Percentiles rank a stretch among this genome's conserved stretches.
Evolutionary conservation across 345 rosid genomes (phyloP).

Genomic region (Lepidium didymum): DNA sequence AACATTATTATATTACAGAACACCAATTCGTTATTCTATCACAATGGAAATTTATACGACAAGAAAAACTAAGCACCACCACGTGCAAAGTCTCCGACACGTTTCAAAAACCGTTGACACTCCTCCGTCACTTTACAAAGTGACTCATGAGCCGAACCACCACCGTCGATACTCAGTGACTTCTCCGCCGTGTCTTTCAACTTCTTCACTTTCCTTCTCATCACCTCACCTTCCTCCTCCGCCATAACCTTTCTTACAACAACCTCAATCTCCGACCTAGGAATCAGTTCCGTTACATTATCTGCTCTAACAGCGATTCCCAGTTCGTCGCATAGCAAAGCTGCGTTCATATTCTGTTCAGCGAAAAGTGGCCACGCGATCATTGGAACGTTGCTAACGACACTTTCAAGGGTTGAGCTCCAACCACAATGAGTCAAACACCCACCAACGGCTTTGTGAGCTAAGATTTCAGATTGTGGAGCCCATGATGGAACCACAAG

Average conservation of each 20-base stretch:
- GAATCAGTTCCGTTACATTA: constrained; percentile 8
- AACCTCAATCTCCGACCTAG: constrained; percentile 40
- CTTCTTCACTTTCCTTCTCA: constrained; percentile 39
- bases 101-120: constrained; percentile 6
- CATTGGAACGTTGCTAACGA: constrained; percentile 42
- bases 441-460: constrained; percentile 56
- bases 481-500: constrained; percentile 49
- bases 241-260: constrained; percentile 41
- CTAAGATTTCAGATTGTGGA: constrained; percentile 47
- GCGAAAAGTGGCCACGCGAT: constrained; percentile 54
- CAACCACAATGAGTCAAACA: constrained; percentile 70
- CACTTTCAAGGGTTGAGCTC: constrained; percentile 62
- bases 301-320: constrained; percentile 35
- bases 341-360: constrained; percentile 47
- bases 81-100: constrained; percentile 17
- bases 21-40: neutral
- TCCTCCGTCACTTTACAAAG: constrained; percentile 21
- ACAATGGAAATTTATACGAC: neutral
- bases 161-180: constrained; percentile 18
- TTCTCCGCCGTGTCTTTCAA: constrained; percentile 26
- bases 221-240: constrained; percentile 33
- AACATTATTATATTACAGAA: neutral
- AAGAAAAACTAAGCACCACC: constrained; percentile 19
- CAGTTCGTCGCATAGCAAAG: constrained; percentile 42
- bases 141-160: constrained; percentile 20